Conservation (phyloP, 2,329 filamentous ascomycete species). For the Penicillium sp. region DNA sequence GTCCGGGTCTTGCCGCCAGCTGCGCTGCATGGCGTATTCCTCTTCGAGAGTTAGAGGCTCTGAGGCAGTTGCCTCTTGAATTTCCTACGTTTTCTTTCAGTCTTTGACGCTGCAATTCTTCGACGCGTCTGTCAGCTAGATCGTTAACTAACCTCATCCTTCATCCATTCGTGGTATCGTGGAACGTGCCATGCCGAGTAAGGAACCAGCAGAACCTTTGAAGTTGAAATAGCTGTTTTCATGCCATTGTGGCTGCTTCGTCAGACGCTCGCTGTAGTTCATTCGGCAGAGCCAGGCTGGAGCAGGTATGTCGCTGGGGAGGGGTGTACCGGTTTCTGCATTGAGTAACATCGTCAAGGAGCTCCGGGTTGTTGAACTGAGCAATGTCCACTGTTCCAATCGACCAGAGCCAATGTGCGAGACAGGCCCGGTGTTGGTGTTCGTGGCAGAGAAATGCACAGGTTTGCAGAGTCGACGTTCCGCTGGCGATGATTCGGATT, state of each 20-base stretch:
- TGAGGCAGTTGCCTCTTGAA: conserved; percentile 82
- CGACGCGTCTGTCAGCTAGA: no score
- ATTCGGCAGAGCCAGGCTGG: background rate
- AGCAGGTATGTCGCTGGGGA: background rate
- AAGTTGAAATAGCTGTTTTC: conserved; percentile 62
- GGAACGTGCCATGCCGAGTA: conserved; percentile 79
- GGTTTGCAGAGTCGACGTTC: conserved; percentile 2
- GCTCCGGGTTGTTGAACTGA: background rate
- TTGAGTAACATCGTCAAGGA: conserved; percentile 34
- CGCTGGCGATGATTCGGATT: background rate
- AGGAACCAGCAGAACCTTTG: conserved; percentile 71
- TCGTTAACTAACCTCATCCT: conserved; percentile 63
- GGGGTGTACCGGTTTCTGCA: conserved; percentile 31
- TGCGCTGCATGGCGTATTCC: conserved; percentile 87
- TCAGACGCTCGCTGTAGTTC: no score
- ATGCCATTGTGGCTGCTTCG: no score
- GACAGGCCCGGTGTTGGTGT: no score
- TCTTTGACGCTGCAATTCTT: no score
- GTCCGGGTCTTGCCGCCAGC: conserved; percentile 76
- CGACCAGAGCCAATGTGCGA: no score
- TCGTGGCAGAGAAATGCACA: no score
- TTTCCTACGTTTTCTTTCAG: no score
- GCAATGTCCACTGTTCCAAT: background rate
- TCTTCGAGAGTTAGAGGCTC: conserved; percentile 75
- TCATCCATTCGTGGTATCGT: conserved; percentile 88